A percentile compares a stretch with the other conserved stretches of the same genome.
phyloP scores from a whole-genome alignment of 148 eudicot genomes.

The Camellia japonica region DNA sequence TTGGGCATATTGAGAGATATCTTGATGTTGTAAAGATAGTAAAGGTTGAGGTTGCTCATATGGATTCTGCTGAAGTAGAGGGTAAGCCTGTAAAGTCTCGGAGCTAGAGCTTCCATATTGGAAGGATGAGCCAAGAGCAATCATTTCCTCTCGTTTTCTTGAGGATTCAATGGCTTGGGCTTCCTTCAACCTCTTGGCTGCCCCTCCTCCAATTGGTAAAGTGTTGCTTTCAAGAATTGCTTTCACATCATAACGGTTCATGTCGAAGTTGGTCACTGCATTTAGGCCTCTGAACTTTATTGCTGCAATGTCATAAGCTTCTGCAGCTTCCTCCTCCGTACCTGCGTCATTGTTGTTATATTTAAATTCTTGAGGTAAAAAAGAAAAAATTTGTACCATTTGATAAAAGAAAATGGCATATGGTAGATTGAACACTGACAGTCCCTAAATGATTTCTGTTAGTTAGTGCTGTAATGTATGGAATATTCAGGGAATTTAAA shows the following conservation, averaged over 20 bases:
- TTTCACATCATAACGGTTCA: constrained; percentile 90
- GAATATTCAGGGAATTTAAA: too few relatives aligned
- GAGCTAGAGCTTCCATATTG: constrained; percentile 37
- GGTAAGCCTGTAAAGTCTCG: constrained; percentile 49
- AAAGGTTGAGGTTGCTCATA: constrained; percentile 47
- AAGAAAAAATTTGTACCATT: too few relatives aligned
- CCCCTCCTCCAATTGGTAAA: constrained; percentile 93
- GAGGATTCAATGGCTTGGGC: constrained; percentile 90
- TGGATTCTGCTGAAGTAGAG: constrained; percentile 36
- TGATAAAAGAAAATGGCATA: not conserved
- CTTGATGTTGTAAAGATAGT: constrained; percentile 60
- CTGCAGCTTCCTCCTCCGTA: constrained; percentile 98
- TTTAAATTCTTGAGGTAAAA: not conserved
- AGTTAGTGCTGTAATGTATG: too few relatives aligned
- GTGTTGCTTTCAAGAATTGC: constrained; percentile 88
- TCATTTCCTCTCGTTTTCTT: constrained; percentile 74
- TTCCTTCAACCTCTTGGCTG: constrained; percentile 88
- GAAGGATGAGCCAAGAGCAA: constrained; percentile 42
- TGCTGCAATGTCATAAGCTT: constrained; percentile 96
- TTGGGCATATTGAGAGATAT: constrained; percentile 41
- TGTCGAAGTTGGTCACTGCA: constrained; percentile 96
- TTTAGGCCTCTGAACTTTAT: constrained; percentile 92
- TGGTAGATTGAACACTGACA: too few relatives aligned
- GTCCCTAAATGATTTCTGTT: too few relatives aligned
- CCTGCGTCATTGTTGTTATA: constrained; percentile 31